Evolutionary conservation across 169 alveolate species (phyloP).

Genomic region (Babesia caballi): DNA sequence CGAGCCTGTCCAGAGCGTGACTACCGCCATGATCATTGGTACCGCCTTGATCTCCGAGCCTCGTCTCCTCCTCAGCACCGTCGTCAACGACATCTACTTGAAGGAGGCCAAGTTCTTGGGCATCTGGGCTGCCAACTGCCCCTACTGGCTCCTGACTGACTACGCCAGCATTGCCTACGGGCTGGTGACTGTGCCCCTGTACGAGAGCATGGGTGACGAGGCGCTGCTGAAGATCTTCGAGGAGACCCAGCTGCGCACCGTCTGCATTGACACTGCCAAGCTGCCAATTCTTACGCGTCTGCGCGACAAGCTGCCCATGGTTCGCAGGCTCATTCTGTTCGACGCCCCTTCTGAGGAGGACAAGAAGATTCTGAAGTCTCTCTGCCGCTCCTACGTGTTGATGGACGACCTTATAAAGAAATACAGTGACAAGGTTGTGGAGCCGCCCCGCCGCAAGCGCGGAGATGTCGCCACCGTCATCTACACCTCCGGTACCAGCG

Average conservation of each 20-base stretch:
- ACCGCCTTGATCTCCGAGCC: constrained; percentile 48
- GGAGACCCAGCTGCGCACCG: constrained; percentile 63
- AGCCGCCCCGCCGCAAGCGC: constrained; percentile 35
- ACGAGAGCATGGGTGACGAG: constrained; percentile 75
- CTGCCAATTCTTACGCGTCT: constrained; percentile 39
- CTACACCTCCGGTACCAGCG: constrained; percentile 93
- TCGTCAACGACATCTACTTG: constrained; percentile 7
- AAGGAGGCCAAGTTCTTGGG: constrained; percentile 67
- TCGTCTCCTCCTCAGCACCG: constrained; percentile 13
- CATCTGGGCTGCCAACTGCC: constrained; percentile 74
- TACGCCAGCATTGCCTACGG: constrained; percentile 72
- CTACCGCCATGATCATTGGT: constrained; percentile 36
- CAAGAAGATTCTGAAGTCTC: neutral
- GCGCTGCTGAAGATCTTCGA: constrained; percentile 42
- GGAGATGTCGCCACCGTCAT: constrained; percentile 64
- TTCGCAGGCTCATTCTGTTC: constrained; percentile 58
- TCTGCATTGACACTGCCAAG: constrained; percentile 73
- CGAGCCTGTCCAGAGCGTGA: neutral
- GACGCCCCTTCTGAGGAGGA: constrained; percentile 55
- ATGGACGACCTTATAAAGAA: constrained; percentile 50
- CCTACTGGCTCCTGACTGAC: constrained; percentile 75
- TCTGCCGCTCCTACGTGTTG: neutral
- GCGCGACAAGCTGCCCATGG: constrained; percentile 22
- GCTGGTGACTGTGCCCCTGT: constrained; percentile 72
- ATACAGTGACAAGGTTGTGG: constrained; percentile 14